Evolutionary conservation across 176 grass and related monocot genomes (phyloP), one percentile per base, ranked within the genome.

Genomic region (Musa troglodytarum): DNA sequence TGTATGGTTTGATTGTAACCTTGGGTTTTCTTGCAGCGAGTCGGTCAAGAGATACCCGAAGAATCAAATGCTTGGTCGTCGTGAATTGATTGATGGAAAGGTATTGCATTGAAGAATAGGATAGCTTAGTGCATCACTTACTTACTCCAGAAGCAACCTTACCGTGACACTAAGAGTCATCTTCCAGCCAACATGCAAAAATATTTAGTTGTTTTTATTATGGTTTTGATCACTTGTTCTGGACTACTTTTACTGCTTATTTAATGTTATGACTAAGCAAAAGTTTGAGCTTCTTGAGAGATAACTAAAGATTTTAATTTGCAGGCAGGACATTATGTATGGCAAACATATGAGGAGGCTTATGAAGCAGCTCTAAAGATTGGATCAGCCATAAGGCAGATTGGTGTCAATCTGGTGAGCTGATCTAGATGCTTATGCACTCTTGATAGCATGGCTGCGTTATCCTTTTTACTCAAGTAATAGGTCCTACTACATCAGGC

Each of bases 271-370:
- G 67, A 25, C 43, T 62, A 80, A 56, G 21, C 50, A 50, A 52
- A 22, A 83, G 58, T 52, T 49, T 14, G 5, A 51, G 69, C 5
- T 71, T 71, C 50, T 16, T 49, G 49, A 8, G 4, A 7, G 11
- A 54, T 15, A 56, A 26, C 11, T 54, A 53, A 28, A 72, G 10
- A 19, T 5, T 43, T 19, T 11, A 63, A 62, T 86, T 19, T 69
- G 49, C 54, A 98, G 94, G 90, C 82, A 19, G 84, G 90, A 21
- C 65, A 78, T 20, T 98, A 87, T 81, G 84, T 71, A 55, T 98
- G 94, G 94, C 77, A 89, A 83, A 93, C 88, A 51, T 98, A 91
- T 24, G 90, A 91, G 58, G 82, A 93, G 79, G 94, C 89, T 8
- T 78, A 89, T 80, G 56, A 91, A 72, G 57, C 75, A 34, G 83